Evolutionary conservation across 2,329 filamentous ascomycete species (phyloP), one percentile per base, ranked within the genome.

Genomic region (Monosporascus sp.): DNA sequence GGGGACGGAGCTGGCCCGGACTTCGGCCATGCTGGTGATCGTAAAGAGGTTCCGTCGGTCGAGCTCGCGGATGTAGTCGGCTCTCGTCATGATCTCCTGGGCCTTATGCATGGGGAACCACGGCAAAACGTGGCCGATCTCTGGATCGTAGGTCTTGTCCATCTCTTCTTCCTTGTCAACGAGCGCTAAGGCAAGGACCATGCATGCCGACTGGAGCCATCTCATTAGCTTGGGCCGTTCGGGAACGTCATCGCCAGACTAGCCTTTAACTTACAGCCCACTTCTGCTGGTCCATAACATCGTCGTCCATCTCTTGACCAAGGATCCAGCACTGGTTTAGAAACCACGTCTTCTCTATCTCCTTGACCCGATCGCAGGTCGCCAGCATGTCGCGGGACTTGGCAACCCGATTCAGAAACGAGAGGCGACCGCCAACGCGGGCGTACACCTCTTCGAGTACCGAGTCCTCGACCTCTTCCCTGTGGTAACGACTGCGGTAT

Each of bases 251-350:
- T 53, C 8, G 50, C 4, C 4, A 20, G n/a, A 14, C 22, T 43
- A 43, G 7, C 14, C 18, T 14, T 14, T 48, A 22, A 81, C 85
- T 72, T 76, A 90, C 88, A 46, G 92, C 90, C 77, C 90, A 97
- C 70, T 97, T 97, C 68, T 97, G 91, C 70, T 97, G 89, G 65
- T 97, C 90, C 87, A 97, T 97, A 61, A 97, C 94, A 67, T 99
- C 94, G 70, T 97, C 94, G 62, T 97, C 94, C 87, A 88, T 91
- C 58, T 86, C 84, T 55, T 73, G 76, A 18, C 88, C 88, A 1
- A 92, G 76, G 51, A 91, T 88, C 75, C 87, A 88, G 67, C 87
- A 90, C 65, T 88, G 84, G 70, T 90, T 91, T 20, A 91, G 70
- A 61, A 91, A 86, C 88, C 88, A 92, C 1, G 83, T 86, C 67